Evolutionary conservation across 805 yeast genomes (phyloP).

Genomic region (Monosporozyma aerobia): DNA sequence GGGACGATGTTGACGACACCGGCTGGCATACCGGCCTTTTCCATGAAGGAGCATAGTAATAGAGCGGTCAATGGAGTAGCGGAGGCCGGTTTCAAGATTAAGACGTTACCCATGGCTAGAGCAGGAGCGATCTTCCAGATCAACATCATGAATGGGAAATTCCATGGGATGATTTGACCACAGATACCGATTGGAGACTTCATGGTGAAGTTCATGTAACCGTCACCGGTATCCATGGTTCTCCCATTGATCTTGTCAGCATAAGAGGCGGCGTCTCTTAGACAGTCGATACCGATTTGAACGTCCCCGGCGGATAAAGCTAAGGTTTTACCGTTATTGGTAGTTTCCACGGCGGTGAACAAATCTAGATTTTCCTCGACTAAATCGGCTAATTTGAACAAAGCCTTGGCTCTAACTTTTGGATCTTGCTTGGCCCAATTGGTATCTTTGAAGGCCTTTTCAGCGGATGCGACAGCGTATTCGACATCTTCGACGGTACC

Average conservation of each 20-base stretch:
- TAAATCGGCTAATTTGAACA: slow-evolving; percentile 58
- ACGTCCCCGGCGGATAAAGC: slow-evolving; percentile 60
- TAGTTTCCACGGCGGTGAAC: slow-evolving; percentile 58
- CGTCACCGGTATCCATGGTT: slow-evolving; percentile 51
- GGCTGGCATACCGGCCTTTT: slow-evolving; percentile 63
- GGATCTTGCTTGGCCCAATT: slow-evolving; percentile 58
- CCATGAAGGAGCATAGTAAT: slow-evolving; percentile 49
- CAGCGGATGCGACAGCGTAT: slow-evolving; percentile 59
- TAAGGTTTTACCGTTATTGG: slow-evolving; percentile 72
- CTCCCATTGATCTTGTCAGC: slow-evolving; percentile 63
- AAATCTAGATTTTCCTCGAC: slow-evolving; percentile 55
- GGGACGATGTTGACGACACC: slow-evolving; percentile 70
- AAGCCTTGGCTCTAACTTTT: slow-evolving; percentile 40
- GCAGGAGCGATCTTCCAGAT: slow-evolving; percentile 78
- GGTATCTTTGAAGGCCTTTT: slow-evolving; percentile 44
- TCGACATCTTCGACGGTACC: slow-evolving; percentile 59
- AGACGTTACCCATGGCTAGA: slow-evolving; percentile 65
- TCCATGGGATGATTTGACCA: slow-evolving; percentile 82
- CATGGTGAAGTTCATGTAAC: slow-evolving; percentile 56
- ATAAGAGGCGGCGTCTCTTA: slow-evolving; percentile 66
- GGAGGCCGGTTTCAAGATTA: slow-evolving; percentile 67
- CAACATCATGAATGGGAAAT: slow-evolving; percentile 73
- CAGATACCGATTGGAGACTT: slow-evolving; percentile 75
- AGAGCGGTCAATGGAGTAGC: slow-evolving; percentile 69
- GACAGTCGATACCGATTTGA: slow-evolving; percentile 50